Base-by-base conservation (phyloP, 78 protist species). In the Dictyostelium intermedium region DNA sequence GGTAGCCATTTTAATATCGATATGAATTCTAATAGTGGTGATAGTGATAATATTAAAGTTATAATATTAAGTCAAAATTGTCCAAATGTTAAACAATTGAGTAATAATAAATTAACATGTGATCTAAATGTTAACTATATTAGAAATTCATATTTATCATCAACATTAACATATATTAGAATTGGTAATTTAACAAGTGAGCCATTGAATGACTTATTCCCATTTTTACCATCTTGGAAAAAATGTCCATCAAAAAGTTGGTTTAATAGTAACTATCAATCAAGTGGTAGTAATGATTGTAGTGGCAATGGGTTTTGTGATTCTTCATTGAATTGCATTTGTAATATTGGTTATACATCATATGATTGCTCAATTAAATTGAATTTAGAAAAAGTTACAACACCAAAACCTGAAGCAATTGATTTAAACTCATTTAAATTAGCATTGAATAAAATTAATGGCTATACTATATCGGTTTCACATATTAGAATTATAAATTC, bases 351-450 rank as follows among this genome's bases (percentile, higher is more conserved):
- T 2, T 76, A 41, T 76, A 32, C 47, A 37, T 34, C 82, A 37
- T 76, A 18, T 76, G 82, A 76, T 41, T 76, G 82, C n/a, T 39
- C 61, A 7, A 39, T 76, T 41, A n/a, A 76, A 76, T 23, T 66
- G 4, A 37, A 66, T 27, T 66, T 16, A 27, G 5, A n/a, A 66
- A 66, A 0, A 1, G 3, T 20, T 3, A 27, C 37, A 27, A 63
- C 27, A 56, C 2, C 27, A 16, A 72, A 30, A 32, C 79, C 79
- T 1, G 23, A 16, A 34, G 34, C 45, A 3, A 34, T 9, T 27
- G 74, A 13, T 66, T 30, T 11, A 9, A 25, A 66, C 27, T 66
- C 74, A 66, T 66, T 66, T 66, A 66, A 66, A 66, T 66, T 66
- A 27, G 3, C 74, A 66, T 27, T 27, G 5, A 27, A 66, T 25